These are phyloP conservation scores for Trichoderma aggressivum DNA, from an alignment of 2,329 filamentous ascomycete species.

Conservation along the genomic window DNA sequence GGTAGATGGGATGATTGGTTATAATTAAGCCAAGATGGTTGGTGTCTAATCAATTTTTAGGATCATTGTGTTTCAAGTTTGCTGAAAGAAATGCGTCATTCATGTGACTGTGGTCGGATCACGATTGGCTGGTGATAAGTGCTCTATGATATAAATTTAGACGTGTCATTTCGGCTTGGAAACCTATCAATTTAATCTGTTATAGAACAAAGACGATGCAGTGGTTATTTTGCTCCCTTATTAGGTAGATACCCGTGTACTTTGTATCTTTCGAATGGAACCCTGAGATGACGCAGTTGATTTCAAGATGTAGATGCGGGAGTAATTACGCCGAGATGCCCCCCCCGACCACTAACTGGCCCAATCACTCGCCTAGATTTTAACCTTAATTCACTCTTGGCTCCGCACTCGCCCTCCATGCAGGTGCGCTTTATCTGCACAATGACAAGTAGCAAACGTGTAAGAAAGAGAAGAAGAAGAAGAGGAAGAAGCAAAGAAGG, in stretches of 20 bases:
- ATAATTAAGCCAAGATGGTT: not conserved
- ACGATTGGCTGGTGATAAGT: not conserved
- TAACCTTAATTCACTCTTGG: not conserved
- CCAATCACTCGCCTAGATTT: not conserved
- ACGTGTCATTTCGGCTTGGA: not conserved
- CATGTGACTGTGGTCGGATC: not conserved
- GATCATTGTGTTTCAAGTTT: not conserved
- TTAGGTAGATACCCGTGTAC: not conserved
- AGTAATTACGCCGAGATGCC: not conserved
- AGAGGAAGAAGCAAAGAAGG: not conserved
- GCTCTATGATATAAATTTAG: not conserved
- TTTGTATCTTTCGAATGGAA: not conserved
- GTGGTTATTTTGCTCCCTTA: not conserved
- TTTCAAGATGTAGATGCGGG: not conserved
- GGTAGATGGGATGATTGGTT: not conserved
- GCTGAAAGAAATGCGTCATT: not conserved
- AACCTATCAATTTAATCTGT: not conserved
- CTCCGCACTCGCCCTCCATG: not conserved
- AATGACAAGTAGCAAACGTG: not conserved
- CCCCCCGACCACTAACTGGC: not conserved
- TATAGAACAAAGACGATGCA: not conserved
- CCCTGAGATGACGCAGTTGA: not conserved
- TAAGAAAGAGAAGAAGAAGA: not conserved
- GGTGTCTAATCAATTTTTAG: not conserved
- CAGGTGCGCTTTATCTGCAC: not conserved